Conservation (phyloP, 495 filamentous ascomycete genomes). For the Parathielavia hyrcaniae region DNA sequence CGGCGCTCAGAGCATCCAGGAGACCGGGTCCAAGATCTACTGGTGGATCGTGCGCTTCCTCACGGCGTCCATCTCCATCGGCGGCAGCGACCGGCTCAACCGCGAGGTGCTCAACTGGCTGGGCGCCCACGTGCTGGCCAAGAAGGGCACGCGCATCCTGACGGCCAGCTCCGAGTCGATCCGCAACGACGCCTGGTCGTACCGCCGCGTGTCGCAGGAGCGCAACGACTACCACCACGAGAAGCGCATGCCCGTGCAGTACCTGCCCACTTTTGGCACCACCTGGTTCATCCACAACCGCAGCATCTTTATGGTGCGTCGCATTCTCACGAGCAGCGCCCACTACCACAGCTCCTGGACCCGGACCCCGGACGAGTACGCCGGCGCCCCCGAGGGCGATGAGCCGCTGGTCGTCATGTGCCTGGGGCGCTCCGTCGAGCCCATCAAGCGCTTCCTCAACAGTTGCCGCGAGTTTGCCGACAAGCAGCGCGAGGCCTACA, state of each 20-base stretch:
- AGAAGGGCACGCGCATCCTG: constrained; percentile 34
- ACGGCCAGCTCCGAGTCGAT: constrained; percentile 38
- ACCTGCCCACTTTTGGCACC: constrained; percentile 42
- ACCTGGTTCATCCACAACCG: constrained; percentile 41
- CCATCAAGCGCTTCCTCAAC: constrained; percentile 41
- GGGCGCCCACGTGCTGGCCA: constrained; percentile 35
- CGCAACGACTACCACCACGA: constrained; percentile 39
- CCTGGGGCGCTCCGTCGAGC: constrained; percentile 41
- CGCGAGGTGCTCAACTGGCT: constrained; percentile 43
- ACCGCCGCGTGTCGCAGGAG: constrained; percentile 29
- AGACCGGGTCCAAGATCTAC: constrained; percentile 29
- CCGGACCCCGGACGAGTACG: constrained; percentile 33
- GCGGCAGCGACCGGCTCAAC: constrained; percentile 39
- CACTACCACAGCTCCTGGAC: constrained; percentile 18
- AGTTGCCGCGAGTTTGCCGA: constrained; percentile 43
- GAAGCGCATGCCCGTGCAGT: constrained; percentile 40
- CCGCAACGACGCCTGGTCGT: constrained; percentile 27
- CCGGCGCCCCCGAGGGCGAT: constrained; percentile 36
- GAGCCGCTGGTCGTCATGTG: constrained; percentile 45
- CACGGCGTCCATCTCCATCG: constrained; percentile 38
- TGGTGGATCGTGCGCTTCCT: constrained; percentile 40
- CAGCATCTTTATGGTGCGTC: constrained; percentile 38
- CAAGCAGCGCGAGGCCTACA: constrained; percentile 41
- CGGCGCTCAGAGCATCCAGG: constrained; percentile 24
- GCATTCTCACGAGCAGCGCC: constrained; percentile 28